Percentiles rank a stretch among this genome's conserved stretches.
phyloP scores from a whole-genome alignment of 2,329 filamentous ascomycete species.

The Microcyclospora tardicrescens region DNA sequence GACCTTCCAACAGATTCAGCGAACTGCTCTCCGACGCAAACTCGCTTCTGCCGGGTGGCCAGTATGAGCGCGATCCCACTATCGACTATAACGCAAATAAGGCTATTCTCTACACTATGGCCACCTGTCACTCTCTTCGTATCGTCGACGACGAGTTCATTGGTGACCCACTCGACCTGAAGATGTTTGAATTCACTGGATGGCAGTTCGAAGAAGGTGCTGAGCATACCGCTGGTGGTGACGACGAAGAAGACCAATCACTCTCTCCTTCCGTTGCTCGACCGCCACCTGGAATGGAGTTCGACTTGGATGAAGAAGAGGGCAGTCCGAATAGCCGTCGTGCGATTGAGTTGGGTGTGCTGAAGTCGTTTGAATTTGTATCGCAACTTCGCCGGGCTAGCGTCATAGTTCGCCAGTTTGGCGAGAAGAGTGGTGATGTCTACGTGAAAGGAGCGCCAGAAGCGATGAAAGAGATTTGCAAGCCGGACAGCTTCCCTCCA shows the following conservation, averaged over 20 bases:
- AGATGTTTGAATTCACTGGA: constrained; percentile 95
- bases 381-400: constrained; percentile 85
- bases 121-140: constrained; percentile 86
- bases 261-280: constrained; percentile 80
- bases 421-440: constrained; percentile 68
- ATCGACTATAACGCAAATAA: constrained; percentile 49
- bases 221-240: constrained; percentile 45
- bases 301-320: constrained; percentile 40
- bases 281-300: constrained; percentile 53
- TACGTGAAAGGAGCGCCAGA: constrained; percentile 97
- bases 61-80: constrained; percentile 46
- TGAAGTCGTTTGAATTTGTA: constrained; percentile 88
- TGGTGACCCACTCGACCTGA: constrained; percentile 86
- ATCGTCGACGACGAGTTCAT: constrained; percentile 78
- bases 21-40: constrained; percentile 58
- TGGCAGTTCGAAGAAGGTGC: constrained; percentile 89
- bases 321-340: constrained; percentile 31
- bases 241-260: constrained; percentile 61
- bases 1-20: constrained; percentile 52
- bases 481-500: constrained; percentile 65
- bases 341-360: constrained; percentile 72
- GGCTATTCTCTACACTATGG: constrained; percentile 83
- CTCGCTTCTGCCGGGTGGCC: constrained; percentile 43
- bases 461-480: constrained; percentile 89
- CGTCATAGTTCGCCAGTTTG: constrained; percentile 81